A percentile compares a stretch with the other conserved stretches of the same genome.
phyloP scores from a whole-genome alignment of 192 early-diverging fungal species.

The Podila minutissima region DNA sequence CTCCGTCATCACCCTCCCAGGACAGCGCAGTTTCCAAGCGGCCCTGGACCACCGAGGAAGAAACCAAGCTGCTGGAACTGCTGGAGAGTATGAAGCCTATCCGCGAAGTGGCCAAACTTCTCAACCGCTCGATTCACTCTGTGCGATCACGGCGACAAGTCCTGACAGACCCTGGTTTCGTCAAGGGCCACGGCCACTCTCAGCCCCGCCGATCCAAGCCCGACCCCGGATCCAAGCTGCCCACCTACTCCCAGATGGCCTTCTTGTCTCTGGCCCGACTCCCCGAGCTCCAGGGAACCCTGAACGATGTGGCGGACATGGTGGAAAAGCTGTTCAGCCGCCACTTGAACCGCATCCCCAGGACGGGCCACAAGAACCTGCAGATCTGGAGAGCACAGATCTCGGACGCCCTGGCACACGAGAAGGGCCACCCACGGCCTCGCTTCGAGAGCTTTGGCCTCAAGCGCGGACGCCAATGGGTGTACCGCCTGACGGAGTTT shows the following conservation, averaged over 20 bases:
- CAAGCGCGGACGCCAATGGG: constrained; percentile 48
- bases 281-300: constrained; percentile 35
- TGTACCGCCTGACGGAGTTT: constrained; percentile 41
- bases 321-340: constrained; percentile 46
- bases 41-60: constrained; percentile 46
- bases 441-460: constrained; percentile 50
- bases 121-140: constrained; percentile 48
- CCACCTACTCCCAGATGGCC: constrained; percentile 51
- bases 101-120: constrained; percentile 43
- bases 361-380: constrained; percentile 48
- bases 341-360: constrained; percentile 44
- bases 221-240: constrained; percentile 40
- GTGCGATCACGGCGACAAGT: constrained; percentile 50
- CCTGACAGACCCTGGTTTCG: constrained; percentile 47
- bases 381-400: constrained; percentile 52
- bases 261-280: constrained; percentile 46
- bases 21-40: constrained; percentile 21
- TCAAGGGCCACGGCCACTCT: constrained; percentile 48
- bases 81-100: constrained; percentile 26
- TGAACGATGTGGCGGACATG: constrained; percentile 52
- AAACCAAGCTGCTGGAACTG: constrained; percentile 33
- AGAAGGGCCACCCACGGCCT: constrained; percentile 47
- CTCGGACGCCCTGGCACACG: constrained; percentile 47
- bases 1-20: neutral
- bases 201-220: constrained; percentile 47